Conservation (phyloP, 1,284 basidiomycete genomes). For the Austroboletus niveus region DNA sequence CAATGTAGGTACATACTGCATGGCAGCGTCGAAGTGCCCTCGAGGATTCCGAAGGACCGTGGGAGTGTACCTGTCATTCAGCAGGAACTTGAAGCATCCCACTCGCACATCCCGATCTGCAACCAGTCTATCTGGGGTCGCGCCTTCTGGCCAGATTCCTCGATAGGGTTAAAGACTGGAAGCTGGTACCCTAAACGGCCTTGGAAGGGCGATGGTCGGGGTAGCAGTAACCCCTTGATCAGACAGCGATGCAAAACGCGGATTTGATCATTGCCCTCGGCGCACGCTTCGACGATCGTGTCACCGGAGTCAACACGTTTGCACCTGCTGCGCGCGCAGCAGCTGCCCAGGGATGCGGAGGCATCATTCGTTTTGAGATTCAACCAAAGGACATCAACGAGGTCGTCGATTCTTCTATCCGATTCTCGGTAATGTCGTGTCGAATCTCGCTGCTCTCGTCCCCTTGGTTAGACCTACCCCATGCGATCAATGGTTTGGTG, state of each 20-base stretch:
- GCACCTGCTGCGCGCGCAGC: conserved; percentile 90
- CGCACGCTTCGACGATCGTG: conserved; percentile 96
- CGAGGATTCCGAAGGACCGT: too few species aligned
- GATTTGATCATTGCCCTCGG: conserved; percentile 98
- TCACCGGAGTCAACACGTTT: conserved; percentile 90
- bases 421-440: conserved; percentile 89
- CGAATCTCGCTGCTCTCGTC: conserved; percentile 80
- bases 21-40: too few species aligned
- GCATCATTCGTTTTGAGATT: conserved; percentile 99
- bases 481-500: conserved; percentile 78
- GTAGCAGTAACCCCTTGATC: too few species aligned
- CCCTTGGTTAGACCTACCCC: conserved; percentile 70
- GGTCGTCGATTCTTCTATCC: conserved; percentile 93
- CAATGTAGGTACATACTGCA: too few species aligned
- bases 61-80: too few species aligned
- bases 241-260: conserved; percentile 86
- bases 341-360: conserved; percentile 83
- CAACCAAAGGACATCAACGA: conserved; percentile 99
- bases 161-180: too few species aligned
- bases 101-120: too few species aligned
- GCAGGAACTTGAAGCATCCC: too few species aligned
- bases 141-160: too few species aligned
- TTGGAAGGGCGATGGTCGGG: too few species aligned
- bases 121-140: too few species aligned
- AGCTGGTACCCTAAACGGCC: too few species aligned